Conservation (phyloP, 2,329 filamentous ascomycete genomes). For the Purpureocillium lavendulum region DNA sequence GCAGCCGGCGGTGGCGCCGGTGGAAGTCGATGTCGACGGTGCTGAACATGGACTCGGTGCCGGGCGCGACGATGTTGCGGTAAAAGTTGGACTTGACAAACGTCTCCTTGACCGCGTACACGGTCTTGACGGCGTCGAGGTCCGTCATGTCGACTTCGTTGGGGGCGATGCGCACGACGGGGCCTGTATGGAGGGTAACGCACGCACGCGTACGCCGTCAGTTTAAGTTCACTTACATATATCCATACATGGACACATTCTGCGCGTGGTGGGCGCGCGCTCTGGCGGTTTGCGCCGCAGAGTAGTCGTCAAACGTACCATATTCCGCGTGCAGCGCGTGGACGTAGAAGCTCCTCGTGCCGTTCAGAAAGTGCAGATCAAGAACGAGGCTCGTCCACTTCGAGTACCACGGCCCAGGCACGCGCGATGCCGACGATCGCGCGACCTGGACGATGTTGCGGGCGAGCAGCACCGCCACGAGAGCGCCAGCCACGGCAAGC, state of each 20-base stretch:
- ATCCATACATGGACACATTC: no score
- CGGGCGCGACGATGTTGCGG: conserved; percentile 9
- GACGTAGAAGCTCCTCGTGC: conserved; percentile 9
- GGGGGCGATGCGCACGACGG: conserved; percentile 16
- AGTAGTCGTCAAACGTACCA: conserved; percentile 7
- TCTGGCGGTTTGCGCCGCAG: no score
- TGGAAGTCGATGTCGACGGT: conserved; percentile 30
- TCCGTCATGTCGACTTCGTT: conserved; percentile 14
- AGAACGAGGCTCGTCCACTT: conserved; percentile 11
- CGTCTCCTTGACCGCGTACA: conserved; percentile 22
- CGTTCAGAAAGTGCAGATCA: conserved; percentile 10
- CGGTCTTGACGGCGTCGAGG: conserved; percentile 13
- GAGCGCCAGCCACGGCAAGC: no score
- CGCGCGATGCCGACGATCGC: conserved; percentile 6
- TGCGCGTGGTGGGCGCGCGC: no score
- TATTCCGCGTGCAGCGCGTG: conserved; percentile 15
- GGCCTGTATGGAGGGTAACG: conserved; percentile 10
- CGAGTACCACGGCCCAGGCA: conserved; percentile 17
- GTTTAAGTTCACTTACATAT: no score
- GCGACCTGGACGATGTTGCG: not conserved
- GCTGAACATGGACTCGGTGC: conserved; percentile 23
- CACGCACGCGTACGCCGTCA: no score
- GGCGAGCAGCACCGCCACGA: no score
- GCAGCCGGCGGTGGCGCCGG: conserved; percentile 28
- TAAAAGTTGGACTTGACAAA: conserved; percentile 17